Evolutionary conservation across 176 grass and related monocot genomes (phyloP), one percentile per base, ranked within the genome.

Genomic region (Carex myosuroides): DNA sequence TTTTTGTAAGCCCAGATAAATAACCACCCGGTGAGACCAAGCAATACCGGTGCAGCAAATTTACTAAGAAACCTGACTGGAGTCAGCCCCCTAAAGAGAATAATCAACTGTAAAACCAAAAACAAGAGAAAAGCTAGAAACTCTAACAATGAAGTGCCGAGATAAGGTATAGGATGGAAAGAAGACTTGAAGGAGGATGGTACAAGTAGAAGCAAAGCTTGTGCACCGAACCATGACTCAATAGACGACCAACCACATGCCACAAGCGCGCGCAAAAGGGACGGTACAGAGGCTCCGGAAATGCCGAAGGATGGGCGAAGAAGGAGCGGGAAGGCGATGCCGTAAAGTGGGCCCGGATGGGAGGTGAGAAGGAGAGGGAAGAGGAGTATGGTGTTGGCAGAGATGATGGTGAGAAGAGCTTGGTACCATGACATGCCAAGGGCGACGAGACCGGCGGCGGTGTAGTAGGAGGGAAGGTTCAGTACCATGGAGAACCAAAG

Each of bases 161-260:
- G 85, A 56, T 83, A 90, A 16, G 61, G 10, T 2, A 90, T 3
- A 13, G 88, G 6, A 20, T 80, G 13, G 1, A 69, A 33, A 67
- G 82, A 58, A 44, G 79, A 18, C 30, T 53, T 64, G 73, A 81
- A 78, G 2, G 85, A 79, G 30, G 72, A 84, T 6, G 84, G 85
- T 37, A 90, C 54, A 50, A 87, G 67, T 22, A 87, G 68, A 63
- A 84, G 69, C 14, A 87, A 17, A 50, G 85, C 61, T 39, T 87
- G 85, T 20, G 83, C 81, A 50, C 85, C 85, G 39, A 90, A 87
- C 81, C 81, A 90, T 12, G 89, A 77, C 81, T 90, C 85, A 68
- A 90, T 74, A 79, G 77, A 85, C 32, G 71, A 84, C 88, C 88
- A 90, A 33, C 88, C 88, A 46, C 88, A 90, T 44, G 88, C 88